phyloP scores from a whole-genome alignment of 1,284 basidiomycete genomes.

The Moesziomyces globuligerus region DNA sequence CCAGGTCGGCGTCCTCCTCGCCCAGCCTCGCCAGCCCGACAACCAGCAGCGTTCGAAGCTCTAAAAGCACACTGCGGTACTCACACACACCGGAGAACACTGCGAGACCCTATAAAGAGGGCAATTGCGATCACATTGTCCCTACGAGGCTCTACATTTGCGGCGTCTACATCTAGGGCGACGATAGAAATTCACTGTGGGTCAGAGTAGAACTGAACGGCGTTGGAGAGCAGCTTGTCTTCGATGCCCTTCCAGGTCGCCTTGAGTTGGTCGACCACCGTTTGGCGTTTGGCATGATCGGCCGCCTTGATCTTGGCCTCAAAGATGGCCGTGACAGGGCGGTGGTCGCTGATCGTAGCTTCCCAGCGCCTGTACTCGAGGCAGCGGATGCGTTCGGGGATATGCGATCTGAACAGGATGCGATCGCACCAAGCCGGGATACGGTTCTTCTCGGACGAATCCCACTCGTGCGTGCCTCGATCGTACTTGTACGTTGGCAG shows the following conservation, averaged over 20 bases:
- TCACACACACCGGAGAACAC: background rate
- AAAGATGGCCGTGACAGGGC: conserved; percentile 62
- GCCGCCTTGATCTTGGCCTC: conserved; percentile 39
- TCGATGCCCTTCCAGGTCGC: conserved; percentile 17
- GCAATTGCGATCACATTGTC: background rate
- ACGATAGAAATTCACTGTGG: too few relatives aligned
- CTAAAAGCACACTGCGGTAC: background rate
- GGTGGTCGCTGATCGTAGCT: conserved; percentile 65
- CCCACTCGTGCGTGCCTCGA: conserved; percentile 77
- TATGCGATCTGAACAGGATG: conserved; percentile 79
- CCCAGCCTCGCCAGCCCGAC: conserved; percentile 3
- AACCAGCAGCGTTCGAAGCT: conserved; percentile 13
- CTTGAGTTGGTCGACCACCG: conserved; percentile 25
- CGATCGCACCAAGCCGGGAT: conserved; percentile 97
- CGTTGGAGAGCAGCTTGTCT: conserved; percentile 10
- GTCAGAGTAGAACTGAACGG: conserved; percentile 15
- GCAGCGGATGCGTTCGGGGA: conserved; percentile 71
- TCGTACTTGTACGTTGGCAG: conserved; percentile 95
- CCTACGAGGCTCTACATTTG: too few relatives aligned
- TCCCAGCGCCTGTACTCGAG: conserved; percentile 64
- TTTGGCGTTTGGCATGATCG: conserved; percentile 13
- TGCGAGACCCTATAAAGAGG: background rate
- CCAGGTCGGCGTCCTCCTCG: conserved; percentile 45
- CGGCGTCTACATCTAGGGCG: too few relatives aligned
- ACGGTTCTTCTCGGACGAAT: conserved; percentile 86